Base-by-base conservation (phyloP, 208 protist genomes). In the Crithidia acanthocephali region DNA sequence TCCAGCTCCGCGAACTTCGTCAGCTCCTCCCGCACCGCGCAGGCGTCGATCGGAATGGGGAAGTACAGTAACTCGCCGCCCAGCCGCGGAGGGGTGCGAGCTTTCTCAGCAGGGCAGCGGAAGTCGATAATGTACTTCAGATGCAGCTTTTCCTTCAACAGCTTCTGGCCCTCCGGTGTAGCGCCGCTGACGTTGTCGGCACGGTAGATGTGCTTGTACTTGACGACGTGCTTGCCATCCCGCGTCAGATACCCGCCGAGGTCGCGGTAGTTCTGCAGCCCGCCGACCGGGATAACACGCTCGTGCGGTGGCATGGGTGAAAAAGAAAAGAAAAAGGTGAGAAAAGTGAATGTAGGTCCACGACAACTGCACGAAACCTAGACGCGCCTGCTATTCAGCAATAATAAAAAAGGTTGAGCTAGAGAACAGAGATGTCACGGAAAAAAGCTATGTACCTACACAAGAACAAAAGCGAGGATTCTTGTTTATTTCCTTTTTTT, bases 111-210 rank as follows among this genome's bases (percentile, higher is more conserved):
- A 1, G 47, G 20, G 27, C 63, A 58, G 60, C 82, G 82, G 27
- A 87, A 77, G 57, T 87, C 82, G 15, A 87, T 76, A 27, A 70
- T 69, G 61, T 74, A 82, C 52, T 63, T 64, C 23, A 87, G 27
- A 1, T 56, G 35, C 22, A 87, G 61, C 35, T 72, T 74, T 11
- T 75, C 58, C 15, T 35, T 27, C n/a, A 87, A 32, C n/a, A 68
- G 40, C 53, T 76, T 68, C 51, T 57, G 60, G 50, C 63, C 63
- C 2, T 60, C 67, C 25, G 22, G 22, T 4, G 65, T 61, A 18
- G 67, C 57, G 11, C 52, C 56, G 28, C 68, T 56, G 35, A 79
- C 56, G 56, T 75, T 59, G 58, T 88, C 75, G 42, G 72, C 56
- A 48, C 83, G 79, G 60, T 80, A 85, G 52, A 88, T 53, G 48